A percentile compares a stretch with the other conserved stretches of the same genome.
phyloP scores from a whole-genome alignment of 2,329 filamentous ascomycete species.

The Annulohypoxylon truncatum region DNA sequence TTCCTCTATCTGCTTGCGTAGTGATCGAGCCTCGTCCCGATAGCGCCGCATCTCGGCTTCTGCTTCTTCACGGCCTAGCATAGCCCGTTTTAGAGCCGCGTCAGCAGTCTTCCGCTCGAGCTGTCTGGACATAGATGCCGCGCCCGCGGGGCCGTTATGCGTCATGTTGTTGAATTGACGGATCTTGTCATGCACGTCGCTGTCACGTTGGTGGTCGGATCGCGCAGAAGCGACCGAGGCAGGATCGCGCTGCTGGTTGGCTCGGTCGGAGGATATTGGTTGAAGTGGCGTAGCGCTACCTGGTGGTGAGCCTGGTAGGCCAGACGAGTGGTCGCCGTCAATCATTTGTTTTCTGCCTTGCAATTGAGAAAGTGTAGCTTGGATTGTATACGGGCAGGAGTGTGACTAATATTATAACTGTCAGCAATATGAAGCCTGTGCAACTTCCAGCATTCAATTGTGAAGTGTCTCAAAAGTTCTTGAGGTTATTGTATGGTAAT shows the following conservation, averaged over 20 bases:
- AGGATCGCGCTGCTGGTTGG: conserved; percentile 47
- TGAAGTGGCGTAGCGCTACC: conserved; percentile 46
- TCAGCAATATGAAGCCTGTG: conserved; percentile 2
- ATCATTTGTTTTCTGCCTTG: conserved; percentile 34
- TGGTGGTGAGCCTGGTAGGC: conserved; percentile 44
- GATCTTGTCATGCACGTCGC: conserved; percentile 52
- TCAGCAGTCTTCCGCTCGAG: conserved; percentile 74
- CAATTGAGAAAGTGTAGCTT: not conserved
- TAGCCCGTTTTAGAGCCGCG: conserved; percentile 73
- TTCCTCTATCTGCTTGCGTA: conserved; percentile 72
- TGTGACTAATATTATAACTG: not conserved
- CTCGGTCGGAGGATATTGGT: conserved; percentile 47
- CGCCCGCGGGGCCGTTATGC: conserved; percentile 23
- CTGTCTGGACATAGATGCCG: conserved; percentile 60
- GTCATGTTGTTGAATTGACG: conserved; percentile 50
- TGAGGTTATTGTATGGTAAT: conserved; percentile 11
- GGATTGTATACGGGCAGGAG: not conserved
- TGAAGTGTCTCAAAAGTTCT: conserved; percentile 9
- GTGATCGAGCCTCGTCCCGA: conserved; percentile 67
- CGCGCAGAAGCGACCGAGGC: conserved; percentile 38
- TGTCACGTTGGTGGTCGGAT: conserved; percentile 44
- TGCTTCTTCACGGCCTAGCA: conserved; percentile 76
- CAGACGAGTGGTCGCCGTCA: conserved; percentile 43
- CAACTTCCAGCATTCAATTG: conserved; percentile 13
- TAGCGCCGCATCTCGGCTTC: conserved; percentile 74